Evolutionary conservation across 139 green algal genomes (phyloP), one percentile per base, ranked within the genome.

Genomic region (Volvox africanus): DNA sequence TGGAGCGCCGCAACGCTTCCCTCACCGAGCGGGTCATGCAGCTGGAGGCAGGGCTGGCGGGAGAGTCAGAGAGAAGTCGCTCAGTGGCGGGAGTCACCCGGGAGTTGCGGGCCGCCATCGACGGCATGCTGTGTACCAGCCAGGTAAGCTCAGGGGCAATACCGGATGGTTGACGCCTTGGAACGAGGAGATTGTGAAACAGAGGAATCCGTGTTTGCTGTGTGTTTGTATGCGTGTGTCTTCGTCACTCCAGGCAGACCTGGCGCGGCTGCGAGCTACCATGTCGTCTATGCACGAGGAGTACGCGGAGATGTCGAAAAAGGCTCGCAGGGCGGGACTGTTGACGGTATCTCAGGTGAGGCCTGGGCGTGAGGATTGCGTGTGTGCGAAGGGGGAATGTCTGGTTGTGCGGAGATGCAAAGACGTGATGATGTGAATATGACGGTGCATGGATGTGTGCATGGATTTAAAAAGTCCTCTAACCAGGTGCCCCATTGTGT

Each of bases 21-120:
- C 86, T 90, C 33, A 44, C 32, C 30, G 86, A 90, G 75, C 86
- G 86, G 30, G n/a, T 90, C 73, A 35, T 28, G 73, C 69, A 36
- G 71, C 32, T 85, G 55, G 86, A 90, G 75, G 73, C 55, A 76
- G 86, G 75, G 75, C 86, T 90, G 75, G 55, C 30, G 73, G 86
- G 36, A 22, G 86, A 90, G 71, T 55, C 55, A 50, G 86, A 84
- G n/a, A 75, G 86, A 3, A 65, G 75, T 21, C 30, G 73, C 21
- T 26, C 11, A 21, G 55, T 90, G 86, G 86, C 73, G 44, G 86
- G 9, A 13, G 75, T 68, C 13, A 85, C 86, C 0, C 73, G 75
- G 44, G 55, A 84, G 86, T 73, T 90, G 44, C 33, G 55, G 22
- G 73, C 19, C 24, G 55, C 36, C 1, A 37, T 90, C 69, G 86